Evolutionary conservation across 306 rosid species (phyloP).

Genomic region (apple (Malus domestica)): DNA sequence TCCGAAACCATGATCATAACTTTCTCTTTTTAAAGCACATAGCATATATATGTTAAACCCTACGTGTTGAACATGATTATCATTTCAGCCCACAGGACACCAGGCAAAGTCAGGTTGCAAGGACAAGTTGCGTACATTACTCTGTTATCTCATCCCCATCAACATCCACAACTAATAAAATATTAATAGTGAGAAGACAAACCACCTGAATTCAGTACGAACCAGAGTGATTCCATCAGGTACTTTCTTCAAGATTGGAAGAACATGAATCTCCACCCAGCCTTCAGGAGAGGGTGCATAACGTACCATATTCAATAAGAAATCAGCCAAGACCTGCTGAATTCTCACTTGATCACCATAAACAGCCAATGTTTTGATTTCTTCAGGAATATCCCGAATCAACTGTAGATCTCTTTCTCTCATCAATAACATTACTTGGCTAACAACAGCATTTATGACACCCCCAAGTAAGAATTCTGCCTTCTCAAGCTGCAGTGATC

Average conservation of each 20-base stretch:
- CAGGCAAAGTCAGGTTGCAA: not conserved
- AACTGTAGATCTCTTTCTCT: conserved; percentile 84
- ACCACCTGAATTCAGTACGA: conserved; percentile 82
- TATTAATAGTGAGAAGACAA: not conserved
- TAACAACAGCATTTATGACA: conserved; percentile 91
- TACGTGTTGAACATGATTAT: not conserved
- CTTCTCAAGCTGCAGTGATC: conserved; percentile 87
- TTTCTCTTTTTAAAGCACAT: not conserved
- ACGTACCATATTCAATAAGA: conserved; percentile 82
- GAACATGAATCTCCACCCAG: conserved; percentile 90
- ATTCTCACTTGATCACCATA: conserved; percentile 91
- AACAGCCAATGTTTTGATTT: conserved; percentile 80
- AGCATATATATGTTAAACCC: not conserved
- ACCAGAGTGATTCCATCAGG: conserved; percentile 54
- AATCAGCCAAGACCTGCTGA: conserved; percentile 92
- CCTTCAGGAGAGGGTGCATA: conserved; percentile 89
- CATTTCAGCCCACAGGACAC: not conserved
- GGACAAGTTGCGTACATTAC: not conserved
- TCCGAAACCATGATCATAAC: not conserved
- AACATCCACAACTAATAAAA: not conserved
- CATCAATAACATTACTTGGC: conserved; percentile 89
- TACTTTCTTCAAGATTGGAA: conserved; percentile 64
- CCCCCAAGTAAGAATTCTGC: conserved; percentile 81
- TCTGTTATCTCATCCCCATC: not conserved
- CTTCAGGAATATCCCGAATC: conserved; percentile 97